Conservation (phyloP, 345 rosid genomes). For the Pugionium cornutum region DNA sequence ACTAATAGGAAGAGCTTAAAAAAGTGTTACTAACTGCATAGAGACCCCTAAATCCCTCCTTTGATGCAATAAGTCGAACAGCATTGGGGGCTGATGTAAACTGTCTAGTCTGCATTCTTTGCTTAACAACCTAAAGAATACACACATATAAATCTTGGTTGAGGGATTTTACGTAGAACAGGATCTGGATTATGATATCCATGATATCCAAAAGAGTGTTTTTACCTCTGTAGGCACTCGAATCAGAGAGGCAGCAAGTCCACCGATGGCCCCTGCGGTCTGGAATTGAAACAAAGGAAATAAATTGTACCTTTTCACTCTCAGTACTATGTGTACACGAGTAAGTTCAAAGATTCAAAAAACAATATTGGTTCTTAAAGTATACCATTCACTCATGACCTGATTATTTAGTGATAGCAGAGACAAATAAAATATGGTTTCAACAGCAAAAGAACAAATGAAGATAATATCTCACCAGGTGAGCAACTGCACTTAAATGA, state of each 20-base stretch:
- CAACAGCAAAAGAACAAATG: slow-evolving; percentile 7
- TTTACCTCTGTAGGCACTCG: slow-evolving; percentile 95
- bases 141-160: slow-evolving; percentile 6
- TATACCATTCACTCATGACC: not conserved
- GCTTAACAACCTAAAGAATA: slow-evolving; percentile 77
- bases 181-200: slow-evolving; percentile 2
- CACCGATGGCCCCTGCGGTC: slow-evolving; percentile 97
- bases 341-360: not conserved
- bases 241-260: slow-evolving; percentile 86
- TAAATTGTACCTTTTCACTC: slow-evolving; percentile 5
- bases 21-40: slow-evolving; percentile 64
- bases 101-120: slow-evolving; percentile 94
- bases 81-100: slow-evolving; percentile 82
- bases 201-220: not conserved
- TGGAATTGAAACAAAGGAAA: slow-evolving; percentile 33
- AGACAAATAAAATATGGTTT: not conserved
- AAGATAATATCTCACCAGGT: slow-evolving; percentile 58
- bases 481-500: slow-evolving; percentile 82
- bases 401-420: slow-evolving; percentile 5
- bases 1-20: slow-evolving; percentile 13
- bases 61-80: slow-evolving; percentile 68
- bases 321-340: not conserved
- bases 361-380: not conserved
- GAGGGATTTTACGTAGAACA: slow-evolving; percentile 1
- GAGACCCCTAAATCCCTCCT: slow-evolving; percentile 83